Base-by-base conservation (phyloP, 1,284 basidiomycete genomes). In the Amylostereum chailletii region DNA sequence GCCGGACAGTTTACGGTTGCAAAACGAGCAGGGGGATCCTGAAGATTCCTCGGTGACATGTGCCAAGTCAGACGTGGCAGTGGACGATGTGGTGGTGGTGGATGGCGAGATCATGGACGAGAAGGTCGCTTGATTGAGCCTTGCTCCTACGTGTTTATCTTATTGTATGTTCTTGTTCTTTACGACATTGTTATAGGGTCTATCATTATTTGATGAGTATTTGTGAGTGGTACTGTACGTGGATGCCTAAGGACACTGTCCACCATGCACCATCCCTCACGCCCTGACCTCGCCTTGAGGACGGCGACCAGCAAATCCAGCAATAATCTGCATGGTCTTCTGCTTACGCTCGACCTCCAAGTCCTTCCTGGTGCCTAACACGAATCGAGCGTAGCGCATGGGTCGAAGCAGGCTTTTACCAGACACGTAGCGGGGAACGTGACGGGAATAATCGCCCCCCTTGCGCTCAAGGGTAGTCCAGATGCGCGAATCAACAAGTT, bases 391-490 rank as follows among this genome's bases (percentile, higher is more conserved):
- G 34, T 71, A 63, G 38, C 65, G 66, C 37, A 70, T 49, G n/a
- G 74, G 68, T 27, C 67, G 65, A 34, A 71, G 62, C 46, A 62
- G 56, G 44, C 19, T 19, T 19, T 19, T 19, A 19, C 19, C 19
- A 19, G 19, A 19, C 19, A 19, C 50, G 36, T 27, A 10, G 9
- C 36, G 49, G 11, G 61, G 65, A 39, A 71, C 57, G 53, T 74
- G 75, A 32, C 68, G 69, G 10, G 70, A 64, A 56, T 83, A 84
- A 54, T 79, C 72, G 33, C 79, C 77, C 4, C 66, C 75, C 30
- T 61, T 55, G 10, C 57, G 58, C 57, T 76, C 73, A 49, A 61
- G 59, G 42, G 60, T 55, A 33, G 48, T 50, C 46, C 65, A 68
- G 9, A 64, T 51, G 33, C 57, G 56, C 7, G 41, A 27, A 27